phyloP scores from a whole-genome alignment of 2,329 filamentous ascomycete genomes.

The Ascochyta viciae-villosae region DNA sequence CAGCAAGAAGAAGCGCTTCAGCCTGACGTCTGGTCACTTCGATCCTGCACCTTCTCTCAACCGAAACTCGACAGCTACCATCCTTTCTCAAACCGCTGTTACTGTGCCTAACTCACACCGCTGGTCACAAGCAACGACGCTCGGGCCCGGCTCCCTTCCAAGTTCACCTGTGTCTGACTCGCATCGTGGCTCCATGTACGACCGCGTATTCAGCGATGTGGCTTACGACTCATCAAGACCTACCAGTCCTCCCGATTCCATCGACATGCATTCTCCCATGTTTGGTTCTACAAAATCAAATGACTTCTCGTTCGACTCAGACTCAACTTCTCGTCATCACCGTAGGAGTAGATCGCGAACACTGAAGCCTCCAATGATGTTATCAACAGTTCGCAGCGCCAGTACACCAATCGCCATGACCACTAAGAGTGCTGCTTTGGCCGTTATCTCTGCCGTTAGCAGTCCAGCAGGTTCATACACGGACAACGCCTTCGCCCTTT shows the following conservation, averaged over 20 bases:
- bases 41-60: slow-evolving; percentile 50
- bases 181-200: slow-evolving; percentile 76
- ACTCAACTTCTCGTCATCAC: slow-evolving; percentile 23
- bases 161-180: slow-evolving; percentile 81
- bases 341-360: slow-evolving; percentile 34
- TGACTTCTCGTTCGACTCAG: slow-evolving; percentile 28
- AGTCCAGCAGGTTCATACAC: slow-evolving; percentile 43
- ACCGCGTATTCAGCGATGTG: slow-evolving; percentile 68
- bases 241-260: slow-evolving; percentile 78
- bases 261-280: slow-evolving; percentile 63
- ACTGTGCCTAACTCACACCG: slow-evolving; percentile 63
- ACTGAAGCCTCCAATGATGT: slow-evolving; percentile 39
- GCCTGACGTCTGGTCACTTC: slow-evolving; percentile 63
- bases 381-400: slow-evolving; percentile 40
- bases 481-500: slow-evolving; percentile 40
- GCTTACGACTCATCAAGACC: slow-evolving; percentile 73
- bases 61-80: slow-evolving; percentile 60
- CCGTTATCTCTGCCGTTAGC: slow-evolving; percentile 42
- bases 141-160: slow-evolving; percentile 74
- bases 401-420: slow-evolving; percentile 44
- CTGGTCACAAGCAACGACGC: slow-evolving; percentile 72
- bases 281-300: slow-evolving; percentile 56
- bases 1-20: slow-evolving; percentile 70
- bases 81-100: slow-evolving; percentile 69
- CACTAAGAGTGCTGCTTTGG: slow-evolving; percentile 44